These are phyloP conservation scores for Flaveria sonorensis DNA, from an alignment of 129 eudicot species.

Conservation along the genomic window DNA sequence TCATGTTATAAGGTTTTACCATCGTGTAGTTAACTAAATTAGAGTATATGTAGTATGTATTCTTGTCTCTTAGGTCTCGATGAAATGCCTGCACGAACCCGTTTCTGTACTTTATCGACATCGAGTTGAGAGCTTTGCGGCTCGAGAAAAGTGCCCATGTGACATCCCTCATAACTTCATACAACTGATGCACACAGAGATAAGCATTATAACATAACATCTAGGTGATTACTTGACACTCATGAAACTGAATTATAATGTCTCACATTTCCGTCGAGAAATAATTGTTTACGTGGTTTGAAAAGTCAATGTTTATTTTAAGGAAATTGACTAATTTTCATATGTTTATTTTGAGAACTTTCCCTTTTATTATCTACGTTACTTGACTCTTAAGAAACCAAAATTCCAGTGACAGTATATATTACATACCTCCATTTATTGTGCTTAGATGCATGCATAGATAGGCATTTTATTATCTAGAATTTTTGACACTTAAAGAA, in stretches of 20 bases:
- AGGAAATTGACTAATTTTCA: too few species aligned
- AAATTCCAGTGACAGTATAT: neutral
- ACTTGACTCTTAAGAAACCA: neutral
- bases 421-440: constrained; percentile 72
- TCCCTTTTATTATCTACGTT: neutral
- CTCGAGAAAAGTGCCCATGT: constrained; percentile 94
- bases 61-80: constrained; percentile 74
- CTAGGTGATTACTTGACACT: neutral
- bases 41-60: constrained; percentile 85
- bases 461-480: constrained; percentile 2
- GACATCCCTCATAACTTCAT: constrained; percentile 76
- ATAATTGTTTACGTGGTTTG: too few species aligned
- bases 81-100: constrained; percentile 98
- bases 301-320: too few species aligned
- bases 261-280: too few species aligned
- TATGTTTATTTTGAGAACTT: too few species aligned
- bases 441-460: constrained; percentile 45
- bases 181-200: constrained; percentile 53
- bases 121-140: constrained; percentile 78
- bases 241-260: too few species aligned
- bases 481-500: neutral
- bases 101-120: constrained; percentile 80
- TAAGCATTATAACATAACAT: constrained; percentile 12
- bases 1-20: constrained; percentile 40
- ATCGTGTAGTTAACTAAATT: constrained; percentile 77